Conservation (phyloP, 1,284 basidiomycete genomes). For the Apiotrichum domesticum region DNA sequence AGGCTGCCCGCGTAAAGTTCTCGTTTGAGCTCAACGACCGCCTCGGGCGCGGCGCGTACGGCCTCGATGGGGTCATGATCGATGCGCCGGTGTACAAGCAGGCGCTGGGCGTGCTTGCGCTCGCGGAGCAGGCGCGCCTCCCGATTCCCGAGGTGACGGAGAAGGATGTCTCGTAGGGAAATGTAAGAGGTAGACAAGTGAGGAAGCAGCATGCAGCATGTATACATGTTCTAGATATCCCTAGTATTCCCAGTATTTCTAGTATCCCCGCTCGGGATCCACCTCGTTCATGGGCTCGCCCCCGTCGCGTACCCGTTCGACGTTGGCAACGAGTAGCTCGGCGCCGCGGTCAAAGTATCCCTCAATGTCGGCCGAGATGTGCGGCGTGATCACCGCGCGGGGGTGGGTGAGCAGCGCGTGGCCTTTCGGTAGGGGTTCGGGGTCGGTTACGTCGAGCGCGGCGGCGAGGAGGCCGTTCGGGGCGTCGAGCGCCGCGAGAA, state of each 20-base stretch:
- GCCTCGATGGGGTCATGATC: constrained; percentile 71
- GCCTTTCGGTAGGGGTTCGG: constrained; percentile 41
- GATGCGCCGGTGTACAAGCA: constrained; percentile 84
- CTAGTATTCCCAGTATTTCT: background rate
- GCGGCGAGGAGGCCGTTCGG: constrained; percentile 28
- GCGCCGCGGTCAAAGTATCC: constrained; percentile 34
- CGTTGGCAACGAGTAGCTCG: constrained; percentile 45
- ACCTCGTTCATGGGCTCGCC: constrained; percentile 37
- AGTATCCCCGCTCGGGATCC: constrained; percentile 43
- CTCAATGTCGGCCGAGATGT: constrained; percentile 36
- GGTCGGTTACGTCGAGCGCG: constrained; percentile 47
- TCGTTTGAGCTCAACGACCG: constrained; percentile 37
- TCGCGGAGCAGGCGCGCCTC: constrained; percentile 61
- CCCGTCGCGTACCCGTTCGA: constrained; percentile 35
- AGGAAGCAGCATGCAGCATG: background rate
- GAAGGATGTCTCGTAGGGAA: constrained; percentile 12
- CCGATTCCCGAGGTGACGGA: constrained; percentile 52
- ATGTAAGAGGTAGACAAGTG: too few relatives aligned
- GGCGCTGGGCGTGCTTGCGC: constrained; percentile 59
- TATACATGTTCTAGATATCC: background rate
- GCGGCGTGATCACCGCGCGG: constrained; percentile 39
- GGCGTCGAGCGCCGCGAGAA: constrained; percentile 2
- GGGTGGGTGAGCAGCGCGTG: constrained; percentile 44
- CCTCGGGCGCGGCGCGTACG: constrained; percentile 57
- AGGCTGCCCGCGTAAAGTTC: constrained; percentile 62